phyloP scores from a whole-genome alignment of 108 stramenopile genomes.

The Fistulifera solaris region DNA sequence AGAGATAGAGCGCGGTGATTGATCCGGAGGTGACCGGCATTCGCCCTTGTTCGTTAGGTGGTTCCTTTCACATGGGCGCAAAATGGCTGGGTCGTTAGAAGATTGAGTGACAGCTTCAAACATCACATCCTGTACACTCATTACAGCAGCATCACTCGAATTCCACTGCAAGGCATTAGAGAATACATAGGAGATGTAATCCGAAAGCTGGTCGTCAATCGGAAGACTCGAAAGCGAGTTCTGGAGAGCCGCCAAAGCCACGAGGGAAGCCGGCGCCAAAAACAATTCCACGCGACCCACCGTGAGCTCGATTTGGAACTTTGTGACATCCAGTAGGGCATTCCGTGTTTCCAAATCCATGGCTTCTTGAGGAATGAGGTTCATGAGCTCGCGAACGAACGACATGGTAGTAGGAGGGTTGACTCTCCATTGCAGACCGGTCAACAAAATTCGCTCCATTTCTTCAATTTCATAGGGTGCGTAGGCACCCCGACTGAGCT shows the following conservation, averaged over 20 bases:
- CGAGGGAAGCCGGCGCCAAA: no score
- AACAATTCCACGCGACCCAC: conserved; percentile 9
- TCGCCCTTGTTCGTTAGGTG: no score
- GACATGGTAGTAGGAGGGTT: conserved; percentile 33
- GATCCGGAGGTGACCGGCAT: no score
- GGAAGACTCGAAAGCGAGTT: no score
- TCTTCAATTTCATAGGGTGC: conserved; percentile 27
- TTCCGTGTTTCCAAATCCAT: conserved; percentile 16
- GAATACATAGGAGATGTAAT: conserved; percentile 2
- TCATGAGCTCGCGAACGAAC: conserved; percentile 11
- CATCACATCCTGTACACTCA: no score
- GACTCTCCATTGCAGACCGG: conserved; percentile 38
- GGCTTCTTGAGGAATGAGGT: conserved; percentile 5
- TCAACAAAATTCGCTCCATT: conserved; percentile 38
- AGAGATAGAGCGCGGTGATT: no score
- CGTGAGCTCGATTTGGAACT: conserved; percentile 59
- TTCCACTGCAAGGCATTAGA: conserved; percentile 10
- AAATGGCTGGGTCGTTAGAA: no score
- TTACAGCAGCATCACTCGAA: background rate
- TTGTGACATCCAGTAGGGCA: conserved; percentile 52
- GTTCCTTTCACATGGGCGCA: no score
- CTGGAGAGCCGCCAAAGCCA: no score
- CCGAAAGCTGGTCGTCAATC: no score
- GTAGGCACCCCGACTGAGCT: conserved; percentile 46
- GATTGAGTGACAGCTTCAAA: no score